Evolutionary conservation across 352 stramenopile species (phyloP).

Genomic region (Thalassiosira ordinaria): DNA sequence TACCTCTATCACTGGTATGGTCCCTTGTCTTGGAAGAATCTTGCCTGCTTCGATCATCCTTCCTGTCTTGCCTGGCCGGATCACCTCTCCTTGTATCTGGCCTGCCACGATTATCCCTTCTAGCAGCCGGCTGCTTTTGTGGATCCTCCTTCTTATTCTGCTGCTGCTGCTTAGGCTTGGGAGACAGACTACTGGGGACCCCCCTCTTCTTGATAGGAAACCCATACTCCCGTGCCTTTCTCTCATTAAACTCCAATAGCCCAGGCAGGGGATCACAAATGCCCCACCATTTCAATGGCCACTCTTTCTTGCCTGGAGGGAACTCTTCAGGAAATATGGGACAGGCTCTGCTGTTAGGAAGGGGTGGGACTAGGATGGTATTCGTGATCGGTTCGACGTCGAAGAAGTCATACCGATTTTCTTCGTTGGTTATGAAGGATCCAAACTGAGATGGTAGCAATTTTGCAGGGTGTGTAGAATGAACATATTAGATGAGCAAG

Average conservation of each 20-base stretch:
- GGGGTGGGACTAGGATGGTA: slow-evolving; percentile 59
- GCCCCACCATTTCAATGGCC: slow-evolving; percentile 81
- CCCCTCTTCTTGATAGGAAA: slow-evolving; percentile 31
- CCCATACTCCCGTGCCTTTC: slow-evolving; percentile 26
- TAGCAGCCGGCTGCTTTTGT: not conserved
- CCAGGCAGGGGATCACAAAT: slow-evolving; percentile 65
- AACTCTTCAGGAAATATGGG: slow-evolving; percentile 86
- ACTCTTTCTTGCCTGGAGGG: slow-evolving; percentile 54
- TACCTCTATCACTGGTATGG: too few relatives aligned
- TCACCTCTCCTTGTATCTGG: too few relatives aligned
- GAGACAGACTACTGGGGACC: not conserved
- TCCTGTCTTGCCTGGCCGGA: too few relatives aligned
- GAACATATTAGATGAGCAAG: slow-evolving; percentile 10
- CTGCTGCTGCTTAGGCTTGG: not conserved
- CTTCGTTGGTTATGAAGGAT: slow-evolving; percentile 51
- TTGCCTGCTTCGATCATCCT: too few relatives aligned
- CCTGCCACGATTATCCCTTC: too few relatives aligned
- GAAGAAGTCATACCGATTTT: slow-evolving; percentile 74
- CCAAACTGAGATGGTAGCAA: slow-evolving; percentile 37
- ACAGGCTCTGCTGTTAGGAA: slow-evolving; percentile 51
- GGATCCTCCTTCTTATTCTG: not conserved
- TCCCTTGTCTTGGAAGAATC: too few relatives aligned
- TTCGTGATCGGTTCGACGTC: slow-evolving; percentile 61
- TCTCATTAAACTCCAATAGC: slow-evolving; percentile 42
- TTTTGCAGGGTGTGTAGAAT: slow-evolving; percentile 11